phyloP scores from a whole-genome alignment of 2,329 filamentous ascomycete genomes.

The Knufia fluminis region DNA sequence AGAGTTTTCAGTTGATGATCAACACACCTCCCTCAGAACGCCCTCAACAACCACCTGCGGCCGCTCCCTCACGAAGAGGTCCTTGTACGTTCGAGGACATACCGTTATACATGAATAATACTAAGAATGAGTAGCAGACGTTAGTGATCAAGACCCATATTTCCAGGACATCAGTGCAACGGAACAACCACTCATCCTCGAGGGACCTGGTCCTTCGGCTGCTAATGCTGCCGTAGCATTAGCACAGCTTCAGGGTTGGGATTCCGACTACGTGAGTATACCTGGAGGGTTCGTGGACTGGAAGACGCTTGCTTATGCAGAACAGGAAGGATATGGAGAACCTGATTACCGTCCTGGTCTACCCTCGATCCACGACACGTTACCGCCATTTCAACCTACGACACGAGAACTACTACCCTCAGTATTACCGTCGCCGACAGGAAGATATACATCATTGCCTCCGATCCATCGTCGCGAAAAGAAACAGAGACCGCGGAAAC shows the following conservation, averaged over 20 bases:
- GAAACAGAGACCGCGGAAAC: constrained; percentile 66
- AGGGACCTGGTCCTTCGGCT: constrained; percentile 59
- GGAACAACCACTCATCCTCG: constrained; percentile 58
- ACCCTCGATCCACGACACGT: constrained; percentile 64
- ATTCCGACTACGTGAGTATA: constrained; percentile 61
- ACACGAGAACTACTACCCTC: constrained; percentile 72
- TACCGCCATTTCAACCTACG: constrained; percentile 51
- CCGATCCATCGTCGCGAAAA: constrained; percentile 68
- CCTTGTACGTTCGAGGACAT: constrained; percentile 18
- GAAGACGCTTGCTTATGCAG: constrained; percentile 4
- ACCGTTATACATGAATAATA: constrained; percentile 8
- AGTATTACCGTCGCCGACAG: constrained; percentile 66
- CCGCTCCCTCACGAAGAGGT: constrained; percentile 17
- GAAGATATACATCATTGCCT: constrained; percentile 78
- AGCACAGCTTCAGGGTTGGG: constrained; percentile 76
- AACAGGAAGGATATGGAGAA: constrained; percentile 63
- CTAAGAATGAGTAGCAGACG: constrained; percentile 38
- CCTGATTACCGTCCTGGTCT: constrained; percentile 56
- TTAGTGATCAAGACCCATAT: constrained; percentile 56
- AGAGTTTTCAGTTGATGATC: constrained; percentile 96
- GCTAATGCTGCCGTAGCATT: constrained; percentile 77
- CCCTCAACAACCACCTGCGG: constrained; percentile 42
- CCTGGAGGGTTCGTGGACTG: not conserved
- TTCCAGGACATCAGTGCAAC: constrained; percentile 59
- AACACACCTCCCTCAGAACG: constrained; percentile 73